phyloP scores from a whole-genome alignment of 2,329 filamentous ascomycete species.

The Diaporthe humulicola region DNA sequence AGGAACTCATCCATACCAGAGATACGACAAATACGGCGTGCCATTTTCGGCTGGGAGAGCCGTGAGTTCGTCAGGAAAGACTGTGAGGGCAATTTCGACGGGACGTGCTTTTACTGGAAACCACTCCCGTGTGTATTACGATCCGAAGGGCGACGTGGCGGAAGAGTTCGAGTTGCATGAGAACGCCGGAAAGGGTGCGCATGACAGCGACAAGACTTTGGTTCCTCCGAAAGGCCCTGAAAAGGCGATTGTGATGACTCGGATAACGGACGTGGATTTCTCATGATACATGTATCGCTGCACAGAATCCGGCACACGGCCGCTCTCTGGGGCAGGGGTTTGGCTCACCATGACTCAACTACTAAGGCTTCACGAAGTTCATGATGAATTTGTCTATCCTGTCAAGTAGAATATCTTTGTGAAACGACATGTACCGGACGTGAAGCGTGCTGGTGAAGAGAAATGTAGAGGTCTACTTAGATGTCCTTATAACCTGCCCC shows the following conservation, averaged over 20 bases:
- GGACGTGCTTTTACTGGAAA: background rate
- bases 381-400: background rate
- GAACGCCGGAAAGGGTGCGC: too few relatives aligned
- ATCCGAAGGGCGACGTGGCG: background rate
- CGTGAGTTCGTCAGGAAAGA: background rate
- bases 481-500: too few relatives aligned
- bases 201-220: background rate
- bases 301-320: background rate
- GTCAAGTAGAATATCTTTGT: background rate
- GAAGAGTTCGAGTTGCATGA: background rate
- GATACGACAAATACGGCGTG: constrained; percentile 11
- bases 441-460: too few relatives aligned
- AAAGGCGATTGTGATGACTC: constrained; percentile 15
- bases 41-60: background rate
- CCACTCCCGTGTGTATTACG: background rate
- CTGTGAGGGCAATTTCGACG: background rate
- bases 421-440: background rate
- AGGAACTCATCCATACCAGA: constrained; percentile 11
- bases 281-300: background rate
- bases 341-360: background rate
- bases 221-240: background rate
- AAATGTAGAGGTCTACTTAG: too few relatives aligned
- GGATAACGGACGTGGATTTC: background rate
- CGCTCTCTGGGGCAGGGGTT: too few relatives aligned
- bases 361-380: background rate